Evolutionary conservation across 129 eudicot species (phyloP), one percentile per base, ranked within the genome.

Genomic region (Lactuca saligna): DNA sequence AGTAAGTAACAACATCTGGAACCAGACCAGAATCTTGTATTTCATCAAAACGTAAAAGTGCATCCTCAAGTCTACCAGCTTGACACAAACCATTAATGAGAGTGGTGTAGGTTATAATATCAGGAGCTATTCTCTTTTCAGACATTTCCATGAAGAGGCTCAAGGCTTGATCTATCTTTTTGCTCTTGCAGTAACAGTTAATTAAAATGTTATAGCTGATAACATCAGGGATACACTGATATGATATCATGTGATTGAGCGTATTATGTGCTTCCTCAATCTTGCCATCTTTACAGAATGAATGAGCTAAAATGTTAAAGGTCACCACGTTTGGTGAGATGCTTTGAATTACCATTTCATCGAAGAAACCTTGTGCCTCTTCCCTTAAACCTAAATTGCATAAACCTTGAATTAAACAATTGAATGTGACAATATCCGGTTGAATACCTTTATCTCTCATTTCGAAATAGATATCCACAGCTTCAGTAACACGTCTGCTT

Each of bases 21-120:
- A 78, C 69, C 64, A 78, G 17, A 49, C 73, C 78, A 51, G 53
- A 8, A 57, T 31, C 57, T 10, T 13, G 73, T 12, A 71, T 50
- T 53, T 71, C 51, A 37, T 60, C 29, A 50, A 78, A 71, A 48
- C 35, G 12, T 17, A 46, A 8, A 53, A 44, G 63, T 1, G 78
- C 78, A 14, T 78, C 82, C 39, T 71, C 72, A 60, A 78, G 57
- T 32, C 82, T 78, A 57, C 82, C 73, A 63, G 49, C 64, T 72
- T 39, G 69, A 65, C 82, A 71, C 59, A 78, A 53, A 8, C 78
- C 78, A 34, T 50, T 44, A 9, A 78, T 72, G n/a, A 78, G 57
- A 58, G 78, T 71, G 13, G 78, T 78, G 35, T 71, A 65, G 2
- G 82, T 78, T n/a, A 71, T 38, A 50, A 78, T 7, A 41, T 78